Evolutionary conservation across 2,329 filamentous ascomycete genomes (phyloP).

Genomic region (Botrytis fabae): DNA sequence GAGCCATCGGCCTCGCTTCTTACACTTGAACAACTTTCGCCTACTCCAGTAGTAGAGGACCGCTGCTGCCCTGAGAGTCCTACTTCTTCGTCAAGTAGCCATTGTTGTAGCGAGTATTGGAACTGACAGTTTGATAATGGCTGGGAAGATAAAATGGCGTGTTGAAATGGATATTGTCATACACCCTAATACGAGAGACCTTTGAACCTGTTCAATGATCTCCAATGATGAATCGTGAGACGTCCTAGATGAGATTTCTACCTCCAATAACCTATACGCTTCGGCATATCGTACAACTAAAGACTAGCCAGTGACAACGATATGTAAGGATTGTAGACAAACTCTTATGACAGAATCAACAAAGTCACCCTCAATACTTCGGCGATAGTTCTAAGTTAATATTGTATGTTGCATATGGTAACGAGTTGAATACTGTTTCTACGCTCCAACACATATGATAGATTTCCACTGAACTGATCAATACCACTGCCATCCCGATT

Average conservation of each 20-base stretch:
- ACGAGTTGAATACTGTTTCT: not conserved
- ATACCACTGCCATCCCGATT: not conserved
- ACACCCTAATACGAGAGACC: constrained; percentile 2
- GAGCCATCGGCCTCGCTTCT: not conserved
- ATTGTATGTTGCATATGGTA: not conserved
- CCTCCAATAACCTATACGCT: not conserved
- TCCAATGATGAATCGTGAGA: not conserved
- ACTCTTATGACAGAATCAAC: not conserved
- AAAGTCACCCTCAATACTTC: not conserved
- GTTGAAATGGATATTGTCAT: not conserved
- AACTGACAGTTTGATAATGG: not conserved
- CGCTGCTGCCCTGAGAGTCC: not conserved
- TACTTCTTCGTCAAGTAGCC: not conserved
- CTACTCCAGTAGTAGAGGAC: not conserved
- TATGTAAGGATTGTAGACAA: not conserved
- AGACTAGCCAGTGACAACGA: not conserved
- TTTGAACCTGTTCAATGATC: not conserved
- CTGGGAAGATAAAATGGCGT: not conserved
- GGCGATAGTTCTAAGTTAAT: not conserved
- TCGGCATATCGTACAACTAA: not conserved
- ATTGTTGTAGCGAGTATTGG: not conserved
- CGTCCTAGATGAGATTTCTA: too few relatives aligned
- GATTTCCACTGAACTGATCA: not conserved
- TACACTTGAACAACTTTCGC: not conserved
- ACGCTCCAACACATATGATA: not conserved